Conservation (phyloP, 192 early-diverging fungal species). For the Coemansia sp. region DNA sequence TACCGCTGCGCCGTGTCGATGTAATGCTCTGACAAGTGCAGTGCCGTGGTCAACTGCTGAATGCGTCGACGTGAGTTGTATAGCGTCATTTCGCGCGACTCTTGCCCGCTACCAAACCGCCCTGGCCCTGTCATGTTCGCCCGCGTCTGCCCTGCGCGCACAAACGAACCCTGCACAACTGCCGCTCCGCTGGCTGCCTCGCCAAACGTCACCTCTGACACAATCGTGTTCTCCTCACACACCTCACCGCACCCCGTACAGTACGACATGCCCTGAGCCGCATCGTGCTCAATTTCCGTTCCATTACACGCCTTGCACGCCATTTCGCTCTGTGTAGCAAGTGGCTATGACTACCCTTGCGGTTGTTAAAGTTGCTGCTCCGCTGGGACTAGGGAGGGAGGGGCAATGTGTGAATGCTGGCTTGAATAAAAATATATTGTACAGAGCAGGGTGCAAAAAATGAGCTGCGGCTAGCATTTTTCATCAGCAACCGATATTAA, state of each 20-base stretch:
- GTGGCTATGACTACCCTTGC: too few species aligned
- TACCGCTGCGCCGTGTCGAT: constrained; percentile 81
- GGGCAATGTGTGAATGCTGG: too few species aligned
- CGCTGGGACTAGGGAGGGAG: too few species aligned
- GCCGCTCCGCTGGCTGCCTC: constrained; percentile 87
- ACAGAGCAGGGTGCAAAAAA: too few species aligned
- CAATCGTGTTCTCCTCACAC: constrained; percentile 89
- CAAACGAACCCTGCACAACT: constrained; percentile 71
- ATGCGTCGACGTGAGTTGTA: constrained; percentile 73
- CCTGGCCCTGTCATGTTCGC: constrained; percentile 51
- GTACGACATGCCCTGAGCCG: constrained; percentile 69
- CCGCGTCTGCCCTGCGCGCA: constrained; percentile 64
- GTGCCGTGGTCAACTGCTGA: constrained; percentile 66
- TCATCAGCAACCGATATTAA: too few species aligned
- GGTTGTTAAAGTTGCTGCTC: too few species aligned
- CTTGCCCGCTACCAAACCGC: constrained; percentile 54
- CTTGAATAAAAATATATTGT: too few species aligned
- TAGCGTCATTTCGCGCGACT: constrained; percentile 70
- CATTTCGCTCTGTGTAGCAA: constrained; percentile 27
- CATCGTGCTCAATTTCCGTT: constrained; percentile 66
- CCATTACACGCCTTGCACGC: constrained; percentile 60
- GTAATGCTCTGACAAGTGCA: constrained; percentile 72
- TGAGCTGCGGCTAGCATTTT: too few species aligned
- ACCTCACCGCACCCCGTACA: constrained; percentile 71
- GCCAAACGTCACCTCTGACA: constrained; percentile 87